Conservation (phyloP, 108 stramenopile genomes). For the Nitzschia sp. region DNA sequence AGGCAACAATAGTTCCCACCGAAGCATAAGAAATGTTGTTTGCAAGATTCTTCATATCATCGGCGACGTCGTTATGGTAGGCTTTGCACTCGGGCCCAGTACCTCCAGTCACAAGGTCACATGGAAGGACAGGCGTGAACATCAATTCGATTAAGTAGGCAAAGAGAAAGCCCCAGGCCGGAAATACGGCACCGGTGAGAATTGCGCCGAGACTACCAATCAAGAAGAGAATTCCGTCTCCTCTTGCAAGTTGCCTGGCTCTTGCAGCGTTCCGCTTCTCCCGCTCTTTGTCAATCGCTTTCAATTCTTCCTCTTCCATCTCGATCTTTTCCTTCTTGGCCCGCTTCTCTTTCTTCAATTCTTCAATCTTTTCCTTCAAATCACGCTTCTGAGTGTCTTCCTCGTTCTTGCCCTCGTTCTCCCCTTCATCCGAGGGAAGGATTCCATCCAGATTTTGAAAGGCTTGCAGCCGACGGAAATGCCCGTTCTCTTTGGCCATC, state of each 20-base stretch:
- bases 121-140: conserved; percentile 52
- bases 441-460: conserved; percentile 35
- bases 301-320: conserved; percentile 46
- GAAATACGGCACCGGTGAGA: conserved; percentile 73
- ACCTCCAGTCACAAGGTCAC: conserved; percentile 16
- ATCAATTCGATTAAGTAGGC: conserved; percentile 59
- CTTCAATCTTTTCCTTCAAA: not conserved
- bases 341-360: conserved; percentile 24
- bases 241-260: conserved; percentile 38
- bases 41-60: conserved; percentile 57
- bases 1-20: conserved; percentile 41
- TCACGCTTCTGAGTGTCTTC: conserved; percentile 6
- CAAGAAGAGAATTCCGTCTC: conserved; percentile 30
- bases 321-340: conserved; percentile 40
- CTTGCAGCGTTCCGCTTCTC: conserved; percentile 9
- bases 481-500: conserved; percentile 59
- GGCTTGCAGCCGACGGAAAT: conserved; percentile 62
- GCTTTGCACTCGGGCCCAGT: conserved; percentile 45
- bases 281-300: conserved; percentile 12
- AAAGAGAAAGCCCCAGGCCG: conserved; percentile 71
- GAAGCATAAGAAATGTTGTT: conserved; percentile 48
- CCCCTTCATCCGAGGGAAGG: not conserved
- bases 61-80: conserved; percentile 50
- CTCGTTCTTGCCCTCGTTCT: conserved; percentile 36
- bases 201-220: conserved; percentile 62